Base-by-base conservation (phyloP, 2,329 filamentous ascomycete genomes). In the Lachnellula hyalina region DNA sequence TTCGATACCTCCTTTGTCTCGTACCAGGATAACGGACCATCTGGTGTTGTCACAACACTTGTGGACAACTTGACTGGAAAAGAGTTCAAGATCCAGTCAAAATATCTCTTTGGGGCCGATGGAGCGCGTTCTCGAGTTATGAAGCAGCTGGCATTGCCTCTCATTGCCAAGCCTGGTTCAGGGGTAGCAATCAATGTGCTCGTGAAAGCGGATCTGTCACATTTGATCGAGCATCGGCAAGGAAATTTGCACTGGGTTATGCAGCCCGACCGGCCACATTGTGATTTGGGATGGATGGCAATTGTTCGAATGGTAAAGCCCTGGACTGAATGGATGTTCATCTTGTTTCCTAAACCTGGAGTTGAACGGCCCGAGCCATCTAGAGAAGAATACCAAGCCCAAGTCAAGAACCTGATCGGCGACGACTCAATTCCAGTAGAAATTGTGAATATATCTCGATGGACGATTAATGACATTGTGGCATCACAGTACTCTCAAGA, bases 201-300 rank as follows among this genome's bases (percentile, higher is more conserved):
- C 2, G 71, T 77, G 4, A 70, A 75, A 42, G 74, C 73, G 0
- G 80, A 85, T 62, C 67, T 85, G 32, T 67, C 70, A 3, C 73
- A 80, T 56, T 64, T 77, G 12, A 72, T 82, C 28, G 65, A 76
- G 51, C 68, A 74, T 49, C 73, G 82, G 0, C 73, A 71, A 25
- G 83, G 82, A 0, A 84, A 84, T 61, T 70, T 86, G 17, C 82
- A 86, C 63, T 84, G 80, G 77, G 71, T 83, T 1, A 71, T 85
- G 63, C 75, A 77, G 58, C 81, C 83, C 0, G 77, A 81, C 54
- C 67, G 66, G 2, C 75, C 81, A 50, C 70, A 77, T 52, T 76
- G 78, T 0, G 70, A 71, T 0, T 83, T 78, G 67, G 79, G 73
- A 0, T 81, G 77, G 75, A 70, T 71, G 34, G 69, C 66, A 3